These are phyloP conservation scores for Annona squamosa DNA, from an alignment of 164 flowering plant genomes.

Conservation along the genomic window DNA sequence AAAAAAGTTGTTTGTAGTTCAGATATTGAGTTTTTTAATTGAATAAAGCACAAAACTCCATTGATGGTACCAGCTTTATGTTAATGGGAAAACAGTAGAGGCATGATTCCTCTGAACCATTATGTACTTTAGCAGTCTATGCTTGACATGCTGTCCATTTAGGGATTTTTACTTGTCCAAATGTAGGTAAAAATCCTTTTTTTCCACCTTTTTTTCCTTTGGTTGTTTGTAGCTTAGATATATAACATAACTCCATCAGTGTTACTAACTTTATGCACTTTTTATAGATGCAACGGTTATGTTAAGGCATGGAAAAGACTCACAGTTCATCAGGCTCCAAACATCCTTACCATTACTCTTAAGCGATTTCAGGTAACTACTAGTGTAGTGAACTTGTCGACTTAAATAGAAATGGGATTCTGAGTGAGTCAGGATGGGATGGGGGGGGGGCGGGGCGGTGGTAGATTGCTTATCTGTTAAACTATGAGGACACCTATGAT, in stretches of 20 bases:
- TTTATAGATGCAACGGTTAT: constrained; percentile 81
- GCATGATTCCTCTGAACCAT: background rate
- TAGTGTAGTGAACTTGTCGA: background rate
- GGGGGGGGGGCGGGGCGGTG: background rate
- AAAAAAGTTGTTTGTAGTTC: too few relatives aligned
- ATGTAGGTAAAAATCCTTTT: background rate
- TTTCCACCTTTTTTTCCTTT: background rate
- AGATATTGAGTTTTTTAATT: too few relatives aligned
- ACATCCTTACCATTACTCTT: constrained; percentile 86
- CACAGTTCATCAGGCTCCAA: constrained; percentile 63
- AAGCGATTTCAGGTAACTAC: constrained; percentile 84
- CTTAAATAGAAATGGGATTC: background rate
- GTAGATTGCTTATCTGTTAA: background rate
- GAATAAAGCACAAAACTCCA: too few relatives aligned
- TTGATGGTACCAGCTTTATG: too few relatives aligned
- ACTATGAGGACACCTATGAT: background rate
- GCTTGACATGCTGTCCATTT: background rate
- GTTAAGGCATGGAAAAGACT: constrained; percentile 92
- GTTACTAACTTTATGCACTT: background rate
- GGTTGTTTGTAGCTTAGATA: background rate
- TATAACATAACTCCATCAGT: background rate
- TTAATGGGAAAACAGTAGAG: too few relatives aligned
- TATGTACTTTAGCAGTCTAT: background rate
- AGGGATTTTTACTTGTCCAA: background rate
- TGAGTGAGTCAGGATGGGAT: background rate